These are phyloP conservation scores for Trametes sp. DNA, from an alignment of 1,284 basidiomycete genomes.

Conservation along the genomic window DNA sequence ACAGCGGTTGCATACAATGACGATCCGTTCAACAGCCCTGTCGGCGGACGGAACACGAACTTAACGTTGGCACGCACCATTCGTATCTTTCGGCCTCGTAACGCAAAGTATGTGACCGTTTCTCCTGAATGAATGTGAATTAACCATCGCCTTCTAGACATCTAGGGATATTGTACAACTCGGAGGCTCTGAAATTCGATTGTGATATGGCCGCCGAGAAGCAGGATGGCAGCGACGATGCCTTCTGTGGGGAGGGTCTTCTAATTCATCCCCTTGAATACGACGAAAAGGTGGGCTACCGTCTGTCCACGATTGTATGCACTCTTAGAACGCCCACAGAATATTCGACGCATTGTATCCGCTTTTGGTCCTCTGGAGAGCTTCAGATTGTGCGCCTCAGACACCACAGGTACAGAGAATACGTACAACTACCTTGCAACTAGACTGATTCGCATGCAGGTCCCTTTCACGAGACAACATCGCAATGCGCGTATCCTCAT, in stretches of 20 bases:
- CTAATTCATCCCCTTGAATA: conserved; percentile 64
- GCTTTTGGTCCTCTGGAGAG: conserved; percentile 66
- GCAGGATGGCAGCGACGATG: conserved; percentile 22
- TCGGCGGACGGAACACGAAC: neutral
- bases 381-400: conserved; percentile 41
- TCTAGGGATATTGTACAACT: conserved; percentile 61
- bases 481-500: conserved; percentile 50
- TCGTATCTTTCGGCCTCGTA: conserved; percentile 52
- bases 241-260: conserved; percentile 45
- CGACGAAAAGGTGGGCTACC: conserved; percentile 57
- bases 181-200: conserved; percentile 50
- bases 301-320: neutral
- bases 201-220: neutral
- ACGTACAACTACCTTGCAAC: neutral
- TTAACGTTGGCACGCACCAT: conserved; percentile 60
- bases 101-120: conserved; percentile 49
- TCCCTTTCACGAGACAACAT: neutral
- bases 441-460: neutral
- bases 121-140: neutral
- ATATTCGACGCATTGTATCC: conserved; percentile 53
- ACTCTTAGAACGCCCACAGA: conserved; percentile 42
- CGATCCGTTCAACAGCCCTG: neutral
- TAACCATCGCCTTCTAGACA: conserved; percentile 49
- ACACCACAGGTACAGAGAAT: conserved; percentile 16
- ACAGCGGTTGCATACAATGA: conserved; percentile 1